Percentiles rank a stretch among this genome's conserved stretches.
Evolutionary conservation across 768 basidiomycete genomes (phyloP).

Genomic region (Suillus clintonianus): DNA sequence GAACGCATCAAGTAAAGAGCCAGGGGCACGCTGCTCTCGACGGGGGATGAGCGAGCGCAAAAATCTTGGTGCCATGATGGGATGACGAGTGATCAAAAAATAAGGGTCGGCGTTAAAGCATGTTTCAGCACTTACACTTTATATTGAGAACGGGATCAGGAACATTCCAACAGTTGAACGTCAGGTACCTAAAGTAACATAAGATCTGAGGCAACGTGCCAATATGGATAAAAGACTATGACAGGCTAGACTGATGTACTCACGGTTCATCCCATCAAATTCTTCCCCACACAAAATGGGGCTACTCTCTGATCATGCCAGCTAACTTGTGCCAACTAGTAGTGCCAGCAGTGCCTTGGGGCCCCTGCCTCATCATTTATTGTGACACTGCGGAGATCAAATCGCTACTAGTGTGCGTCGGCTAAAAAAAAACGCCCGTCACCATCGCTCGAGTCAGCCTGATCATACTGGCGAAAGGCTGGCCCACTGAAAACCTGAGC

Average conservation of each 20-base stretch:
- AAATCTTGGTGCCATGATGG: conserved; percentile 51
- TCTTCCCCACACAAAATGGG: background rate
- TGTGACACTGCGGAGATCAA: background rate
- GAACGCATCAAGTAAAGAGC: conserved; percentile 48
- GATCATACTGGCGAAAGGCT: background rate
- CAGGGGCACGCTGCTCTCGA: conserved; percentile 40
- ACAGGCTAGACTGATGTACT: background rate
- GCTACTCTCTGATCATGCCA: background rate
- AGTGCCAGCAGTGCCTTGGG: background rate
- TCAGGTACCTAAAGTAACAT: background rate
- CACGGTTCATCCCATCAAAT: background rate
- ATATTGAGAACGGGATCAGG: background rate
- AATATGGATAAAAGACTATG: background rate
- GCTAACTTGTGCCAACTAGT: background rate
- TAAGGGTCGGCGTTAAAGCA: background rate
- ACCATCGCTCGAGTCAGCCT: background rate
- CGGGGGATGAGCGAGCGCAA: conserved; percentile 50
- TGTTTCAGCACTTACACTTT: background rate
- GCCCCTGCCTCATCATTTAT: background rate
- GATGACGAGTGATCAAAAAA: background rate
- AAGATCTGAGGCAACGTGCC: background rate
- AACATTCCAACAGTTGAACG: background rate
- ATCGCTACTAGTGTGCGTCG: background rate
- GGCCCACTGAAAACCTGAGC: background rate
- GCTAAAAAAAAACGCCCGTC: background rate